Evolutionary conservation across 108 stramenopile species (phyloP).

Genomic region (Nitzschia putrida): DNA sequence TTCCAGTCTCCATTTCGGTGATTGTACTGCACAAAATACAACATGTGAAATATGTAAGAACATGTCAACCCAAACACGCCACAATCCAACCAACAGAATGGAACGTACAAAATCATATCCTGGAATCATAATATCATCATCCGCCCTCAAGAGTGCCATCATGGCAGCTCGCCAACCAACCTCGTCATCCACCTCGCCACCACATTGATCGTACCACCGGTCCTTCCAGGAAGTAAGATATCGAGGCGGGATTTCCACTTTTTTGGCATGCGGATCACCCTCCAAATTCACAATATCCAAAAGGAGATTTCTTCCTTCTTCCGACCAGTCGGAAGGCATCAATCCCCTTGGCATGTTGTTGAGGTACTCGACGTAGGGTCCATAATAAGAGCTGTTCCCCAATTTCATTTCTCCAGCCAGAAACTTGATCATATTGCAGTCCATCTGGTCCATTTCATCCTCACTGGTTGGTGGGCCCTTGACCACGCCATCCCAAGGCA

Average conservation of each 20-base stretch:
- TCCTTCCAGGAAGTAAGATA: not conserved
- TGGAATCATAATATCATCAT: constrained; percentile 62
- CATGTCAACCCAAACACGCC: not conserved
- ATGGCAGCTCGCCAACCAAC: constrained; percentile 47
- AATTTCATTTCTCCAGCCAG: constrained; percentile 21
- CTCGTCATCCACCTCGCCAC: constrained; percentile 30
- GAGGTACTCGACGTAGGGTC: constrained; percentile 72
- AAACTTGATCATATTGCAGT: constrained; percentile 26
- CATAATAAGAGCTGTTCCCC: constrained; percentile 37
- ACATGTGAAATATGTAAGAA: constrained; percentile 6
- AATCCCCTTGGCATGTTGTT: constrained; percentile 24
- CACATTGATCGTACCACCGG: constrained; percentile 29
- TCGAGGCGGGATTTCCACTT: not conserved
- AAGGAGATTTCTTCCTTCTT: constrained; percentile 45
- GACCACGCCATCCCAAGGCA: constrained; percentile 29
- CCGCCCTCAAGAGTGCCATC: constrained; percentile 47
- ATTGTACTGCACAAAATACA: constrained; percentile 53
- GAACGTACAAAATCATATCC: constrained; percentile 44
- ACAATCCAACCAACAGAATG: not conserved
- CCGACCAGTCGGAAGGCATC: constrained; percentile 54
- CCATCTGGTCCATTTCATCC: constrained; percentile 16
- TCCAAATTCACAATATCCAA: constrained; percentile 26
- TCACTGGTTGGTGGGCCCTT: constrained; percentile 12
- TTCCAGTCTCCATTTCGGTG: constrained; percentile 55
- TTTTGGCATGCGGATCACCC: not conserved